Evolutionary conservation across 768 basidiomycete genomes (phyloP).

Genomic region (Scleroderma citrinum): DNA sequence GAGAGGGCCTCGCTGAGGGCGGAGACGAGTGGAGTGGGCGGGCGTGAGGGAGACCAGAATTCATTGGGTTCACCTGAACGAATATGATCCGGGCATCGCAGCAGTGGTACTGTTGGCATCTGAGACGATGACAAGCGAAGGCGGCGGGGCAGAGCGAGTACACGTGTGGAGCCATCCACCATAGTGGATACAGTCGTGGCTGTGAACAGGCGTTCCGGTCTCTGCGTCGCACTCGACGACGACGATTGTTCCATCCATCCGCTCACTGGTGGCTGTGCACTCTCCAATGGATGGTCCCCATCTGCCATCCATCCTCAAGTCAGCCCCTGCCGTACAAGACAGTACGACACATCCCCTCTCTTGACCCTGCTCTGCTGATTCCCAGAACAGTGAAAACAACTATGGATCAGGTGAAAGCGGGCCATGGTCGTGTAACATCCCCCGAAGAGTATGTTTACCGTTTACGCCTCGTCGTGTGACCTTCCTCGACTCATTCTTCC

Average conservation of each 20-base stretch:
- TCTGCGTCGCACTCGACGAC: conserved; percentile 8
- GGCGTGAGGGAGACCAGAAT: conserved; percentile 7
- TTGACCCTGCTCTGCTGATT: not conserved
- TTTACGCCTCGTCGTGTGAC: not conserved
- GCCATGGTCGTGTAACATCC: conserved; percentile 55
- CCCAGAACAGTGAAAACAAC: conserved; percentile 42
- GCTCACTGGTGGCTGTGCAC: not conserved
- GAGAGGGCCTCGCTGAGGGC: conserved; percentile 42
- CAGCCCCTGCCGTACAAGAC: conserved; percentile 27
- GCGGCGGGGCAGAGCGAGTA: conserved; percentile 12
- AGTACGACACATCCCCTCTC: conserved; percentile 10
- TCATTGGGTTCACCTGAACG: not conserved
- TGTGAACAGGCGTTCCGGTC: conserved; percentile 1
- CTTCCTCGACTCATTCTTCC: conserved; percentile 4
- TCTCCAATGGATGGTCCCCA: conserved; percentile 18
- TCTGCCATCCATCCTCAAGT: conserved; percentile 30
- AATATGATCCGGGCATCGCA: conserved; percentile 11
- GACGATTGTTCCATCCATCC: conserved; percentile 11
- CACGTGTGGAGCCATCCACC: not conserved
- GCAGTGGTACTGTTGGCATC: conserved; percentile 10
- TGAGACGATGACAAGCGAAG: conserved; percentile 6
- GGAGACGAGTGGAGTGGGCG: conserved; percentile 36
- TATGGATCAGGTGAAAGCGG: conserved; percentile 45
- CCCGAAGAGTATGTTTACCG: conserved; percentile 52
- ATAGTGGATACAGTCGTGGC: not conserved